Percentiles rank a stretch among this genome's conserved stretches.
phyloP scores from a whole-genome alignment of 2,329 filamentous ascomycete species.

The Hymenoscyphus linearis region DNA sequence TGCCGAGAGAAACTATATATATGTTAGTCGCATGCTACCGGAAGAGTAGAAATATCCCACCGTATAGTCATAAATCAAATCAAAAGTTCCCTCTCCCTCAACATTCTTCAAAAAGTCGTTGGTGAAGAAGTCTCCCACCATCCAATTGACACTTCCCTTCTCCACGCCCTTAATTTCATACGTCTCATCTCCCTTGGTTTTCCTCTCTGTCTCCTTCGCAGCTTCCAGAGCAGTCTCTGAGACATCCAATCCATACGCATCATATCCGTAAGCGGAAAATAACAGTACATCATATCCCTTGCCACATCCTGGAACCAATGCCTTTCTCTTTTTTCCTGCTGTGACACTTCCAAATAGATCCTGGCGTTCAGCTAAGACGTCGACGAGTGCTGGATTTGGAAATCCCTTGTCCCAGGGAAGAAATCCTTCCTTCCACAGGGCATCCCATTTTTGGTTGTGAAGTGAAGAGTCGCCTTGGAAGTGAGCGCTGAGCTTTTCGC shows the following conservation, averaged over 20 bases:
- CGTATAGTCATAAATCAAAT: conserved; percentile 61
- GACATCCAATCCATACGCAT: conserved; percentile 66
- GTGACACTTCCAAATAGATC: conserved; percentile 37
- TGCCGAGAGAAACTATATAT: conserved; percentile 55
- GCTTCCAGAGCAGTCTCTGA: conserved; percentile 37
- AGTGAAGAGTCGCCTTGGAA: conserved; percentile 18
- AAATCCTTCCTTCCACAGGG: conserved; percentile 40
- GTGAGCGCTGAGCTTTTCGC: conserved; percentile 25
- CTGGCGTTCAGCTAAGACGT: conserved; percentile 42
- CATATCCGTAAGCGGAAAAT: conserved; percentile 68
- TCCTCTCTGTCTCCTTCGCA: conserved; percentile 41
- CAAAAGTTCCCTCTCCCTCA: conserved; percentile 46
- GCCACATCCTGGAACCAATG: conserved; percentile 77
- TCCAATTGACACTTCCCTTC: conserved; percentile 48
- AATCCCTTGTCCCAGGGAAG: conserved; percentile 54
- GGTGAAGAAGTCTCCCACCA: conserved; percentile 63
- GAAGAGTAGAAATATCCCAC: conserved; percentile 35
- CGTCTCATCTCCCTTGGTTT: conserved; percentile 34
- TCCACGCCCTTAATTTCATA: conserved; percentile 40
- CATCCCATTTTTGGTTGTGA: conserved; percentile 39
- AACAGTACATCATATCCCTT: conserved; percentile 76
- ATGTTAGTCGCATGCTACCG: neutral
- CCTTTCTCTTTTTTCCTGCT: conserved; percentile 39
- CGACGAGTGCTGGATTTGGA: conserved; percentile 48
- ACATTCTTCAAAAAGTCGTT: conserved; percentile 48